Conservation (phyloP, 2,329 filamentous ascomycete species). For the Chaetomiaceae sp. region DNA sequence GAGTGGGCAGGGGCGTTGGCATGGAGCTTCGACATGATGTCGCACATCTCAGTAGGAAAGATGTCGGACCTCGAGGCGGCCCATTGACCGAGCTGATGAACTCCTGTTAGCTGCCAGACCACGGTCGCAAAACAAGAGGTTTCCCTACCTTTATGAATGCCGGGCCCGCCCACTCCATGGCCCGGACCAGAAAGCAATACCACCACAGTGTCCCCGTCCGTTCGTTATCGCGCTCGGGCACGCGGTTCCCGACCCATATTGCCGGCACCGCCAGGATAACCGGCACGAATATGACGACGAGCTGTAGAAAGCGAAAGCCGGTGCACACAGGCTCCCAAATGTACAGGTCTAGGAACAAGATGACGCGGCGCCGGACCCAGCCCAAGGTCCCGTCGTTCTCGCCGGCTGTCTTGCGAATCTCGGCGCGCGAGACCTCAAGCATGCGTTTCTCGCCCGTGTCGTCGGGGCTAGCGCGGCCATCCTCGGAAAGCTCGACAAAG, state of each 20-base stretch:
- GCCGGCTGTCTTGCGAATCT: conserved; percentile 66
- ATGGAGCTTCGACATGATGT: conserved; percentile 89
- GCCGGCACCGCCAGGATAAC: conserved; percentile 75
- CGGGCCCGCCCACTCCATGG: conserved; percentile 90
- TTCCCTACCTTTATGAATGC: conserved; percentile 91
- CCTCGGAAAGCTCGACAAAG: conserved; percentile 55
- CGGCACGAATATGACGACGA: conserved; percentile 85
- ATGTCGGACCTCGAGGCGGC: conserved; percentile 94
- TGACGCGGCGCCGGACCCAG: conserved; percentile 53
- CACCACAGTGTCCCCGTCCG: conserved; percentile 84
- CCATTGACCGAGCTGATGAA: conserved; percentile 82
- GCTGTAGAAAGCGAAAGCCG: conserved; percentile 78
- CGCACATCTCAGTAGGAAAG: conserved; percentile 88
- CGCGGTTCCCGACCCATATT: conserved; percentile 71
- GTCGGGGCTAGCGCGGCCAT: conserved; percentile 45
- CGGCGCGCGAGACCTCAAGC: conserved; percentile 74
- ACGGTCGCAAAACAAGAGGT: background rate
- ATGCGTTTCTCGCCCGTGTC: conserved; percentile 79
- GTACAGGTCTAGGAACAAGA: conserved; percentile 66
- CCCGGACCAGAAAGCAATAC: conserved; percentile 80
- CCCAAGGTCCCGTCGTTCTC: conserved; percentile 57
- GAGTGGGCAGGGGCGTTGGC: conserved; percentile 93
- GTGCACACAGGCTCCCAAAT: conserved; percentile 86
- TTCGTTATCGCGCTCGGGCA: conserved; percentile 65
- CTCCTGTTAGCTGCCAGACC: background rate